Evolutionary conservation across 306 rosid species (phyloP).

Genomic region (Benincasa hispida): DNA sequence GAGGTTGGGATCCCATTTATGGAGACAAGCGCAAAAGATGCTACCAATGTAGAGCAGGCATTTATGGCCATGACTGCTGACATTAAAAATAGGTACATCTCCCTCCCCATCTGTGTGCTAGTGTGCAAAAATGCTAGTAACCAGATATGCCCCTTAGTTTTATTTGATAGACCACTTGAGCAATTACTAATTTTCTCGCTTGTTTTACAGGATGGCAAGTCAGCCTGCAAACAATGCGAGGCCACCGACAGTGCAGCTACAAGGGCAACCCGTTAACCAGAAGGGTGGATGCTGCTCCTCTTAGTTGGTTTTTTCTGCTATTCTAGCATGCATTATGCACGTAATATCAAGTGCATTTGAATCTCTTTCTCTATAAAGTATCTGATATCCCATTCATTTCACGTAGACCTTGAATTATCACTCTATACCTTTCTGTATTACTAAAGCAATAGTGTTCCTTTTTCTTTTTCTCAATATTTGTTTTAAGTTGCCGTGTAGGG

Average conservation of each 20-base stretch:
- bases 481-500: neutral
- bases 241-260: slow-evolving; percentile 45
- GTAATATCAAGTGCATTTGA: neutral
- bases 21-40: slow-evolving; percentile 46
- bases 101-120: neutral
- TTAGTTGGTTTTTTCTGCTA: slow-evolving; percentile 9
- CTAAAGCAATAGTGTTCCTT: neutral
- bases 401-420: neutral
- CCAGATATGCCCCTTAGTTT: neutral
- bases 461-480: neutral
- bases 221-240: slow-evolving; percentile 38
- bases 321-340: slow-evolving; percentile 7
- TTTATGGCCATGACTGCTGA: slow-evolving; percentile 50
- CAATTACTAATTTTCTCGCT: neutral
- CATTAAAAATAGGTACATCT: slow-evolving; percentile 30
- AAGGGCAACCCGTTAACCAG: slow-evolving; percentile 48
- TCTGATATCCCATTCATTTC: slow-evolving; percentile 2
- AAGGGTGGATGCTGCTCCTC: slow-evolving; percentile 54
- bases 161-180: neutral
- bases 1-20: slow-evolving; percentile 43
- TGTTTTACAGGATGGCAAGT: slow-evolving; percentile 36
- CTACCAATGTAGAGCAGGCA: slow-evolving; percentile 42
- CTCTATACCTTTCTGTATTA: slow-evolving; percentile 2
- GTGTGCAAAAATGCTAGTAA: neutral
- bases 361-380: slow-evolving; percentile 2